Base-by-base conservation (phyloP, 1,284 basidiomycete species). In the Irpex sp. region DNA sequence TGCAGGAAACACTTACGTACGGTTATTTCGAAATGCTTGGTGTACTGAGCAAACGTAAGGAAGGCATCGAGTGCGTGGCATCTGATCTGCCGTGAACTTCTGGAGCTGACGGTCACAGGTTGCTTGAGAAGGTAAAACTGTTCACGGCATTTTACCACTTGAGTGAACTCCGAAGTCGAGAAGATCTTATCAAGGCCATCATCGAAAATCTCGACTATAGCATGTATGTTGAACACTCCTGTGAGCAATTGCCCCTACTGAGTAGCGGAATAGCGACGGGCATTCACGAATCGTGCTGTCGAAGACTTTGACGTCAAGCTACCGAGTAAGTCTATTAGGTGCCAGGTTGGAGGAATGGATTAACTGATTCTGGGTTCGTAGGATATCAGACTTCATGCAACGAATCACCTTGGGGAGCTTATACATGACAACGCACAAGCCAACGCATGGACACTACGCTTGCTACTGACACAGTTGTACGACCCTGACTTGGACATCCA, bases 21-120 rank as follows among this genome's bases (percentile, higher is more conserved):
- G 97, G 96, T 0, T 99, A 99, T 75, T 89, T 99, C 66, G 95
- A 98, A 72, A 95, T 99, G 90, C 82, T 99, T 1, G 96, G 96
- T 2, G 89, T 88, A 0, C 79, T 99, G 50, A 97, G 93, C 75
- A 93, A 90, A 70, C 86, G 90, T 65, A 83, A 87, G 35, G 93
- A 97, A 59, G 97, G 97, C 11, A 85, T 97, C 31, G 91, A 94
- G 94, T 95, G 73, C 66, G 91, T 80, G 49, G 19, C 19, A 51
- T 51, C 19, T 5, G 17, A 17, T 19, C 21, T 5, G n/a, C 19
- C 21, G n/a, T 17, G 17, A 51, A 9, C 8, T 17, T 21, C 15
- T 51, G 9, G 7, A 51, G 17, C 19, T 51, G 17, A 51, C 21
- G 8, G 3, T 17, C 21, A 17, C 49, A 96, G 94, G 55, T 77